Evolutionary conservation across 2,329 filamentous ascomycete species (phyloP), one percentile per base, ranked within the genome.

Genomic region (Sporothrix dimorphospora): DNA sequence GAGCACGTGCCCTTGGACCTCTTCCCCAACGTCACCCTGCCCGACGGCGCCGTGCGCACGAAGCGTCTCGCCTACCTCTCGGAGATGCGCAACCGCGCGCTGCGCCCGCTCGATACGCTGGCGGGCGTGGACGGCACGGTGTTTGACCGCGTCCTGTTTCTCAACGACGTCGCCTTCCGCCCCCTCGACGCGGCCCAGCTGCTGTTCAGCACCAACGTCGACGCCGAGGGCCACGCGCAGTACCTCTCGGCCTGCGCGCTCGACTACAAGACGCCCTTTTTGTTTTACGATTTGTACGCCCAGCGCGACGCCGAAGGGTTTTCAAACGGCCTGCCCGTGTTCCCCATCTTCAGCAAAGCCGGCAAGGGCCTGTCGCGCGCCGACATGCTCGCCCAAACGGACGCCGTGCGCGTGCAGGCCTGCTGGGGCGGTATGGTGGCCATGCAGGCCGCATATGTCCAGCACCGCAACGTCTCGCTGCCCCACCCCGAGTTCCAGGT

Each of bases 371-470:
- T 81, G n/a, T 89, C 86, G 49, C 85, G 91, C 59, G 82, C 84
- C 4, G 91, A 92, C 78, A 89, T 93, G 21, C 79, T 92, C 1
- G 82, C 82, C 0, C 87, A 88, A 71, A 85, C 79, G 49, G 88
- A 90, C 75, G 87, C 91, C 0, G 91, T 94, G 1, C 86, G 89
- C 9, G 91, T 94, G 1, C 87, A 86, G 76, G 90, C 89, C 75
- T 94, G 92, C 80, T 94, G 92, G 92, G 90, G 91, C 69, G 92
- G 92, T 27, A 93, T 94, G 87, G 90, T 89, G 2, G 88, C 88
- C 1, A 90, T 90, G 80, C 86, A 90, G 77, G 89, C 87, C 1
- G 81, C 81, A 63, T 89, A 87, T 79, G 87, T 91, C 63, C 87
- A 89, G 76, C 81, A 83, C 74, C 57, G 78, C 57, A 75, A 79